Base-by-base conservation (phyloP, 1,284 basidiomycete species). In the Cystobasidium sp. region DNA sequence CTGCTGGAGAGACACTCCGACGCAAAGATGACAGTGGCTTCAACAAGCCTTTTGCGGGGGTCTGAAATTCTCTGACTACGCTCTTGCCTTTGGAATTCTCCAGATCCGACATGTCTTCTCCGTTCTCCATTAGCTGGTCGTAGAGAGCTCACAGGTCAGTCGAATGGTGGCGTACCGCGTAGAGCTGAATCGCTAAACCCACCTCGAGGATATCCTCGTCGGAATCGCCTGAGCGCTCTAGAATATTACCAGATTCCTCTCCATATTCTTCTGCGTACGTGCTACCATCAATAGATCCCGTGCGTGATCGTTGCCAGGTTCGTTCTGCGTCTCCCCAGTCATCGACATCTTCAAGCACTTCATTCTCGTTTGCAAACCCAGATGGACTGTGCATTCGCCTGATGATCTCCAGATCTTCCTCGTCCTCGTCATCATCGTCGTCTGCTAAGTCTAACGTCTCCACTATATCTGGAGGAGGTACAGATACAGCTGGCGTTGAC, bases 121-220 rank as follows among this genome's bases (percentile, higher is more conserved):
- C 55, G n/a, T 51, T 56, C 24, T 63, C 69, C 69, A 71, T 71
- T 6, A 71, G 61, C 69, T 71, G 44, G 12, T 22, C 5, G 31
- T n/a, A 24, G 61, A 68, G 41, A 10, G 41, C 8, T 22, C 10
- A 18, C 18, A 22, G n/a, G 14, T 70, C 24, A 63, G 59, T 31
- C 18, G n/a, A 37, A 24, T 59, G 39, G 56, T 49, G 56, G 47
- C 46, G 43, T 49, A 39, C 22, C 20, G 9, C 18, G 37, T 47
- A 49, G 3, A 51, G 12, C 9, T 22, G 44, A 12, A 18, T 7
- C 59, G 18, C 6, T 1, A 18, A 9, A 41, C 59, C 9, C 49
- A 73, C 70, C 70, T 73, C 70, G 16, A 65, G 52, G n/a, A 73
- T 73, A 44, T 73, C 70, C 51, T 73, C 70, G 43, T 73, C 70